phyloP scores from a whole-genome alignment of 208 protist genomes.

The Leishmania aethiopica region DNA sequence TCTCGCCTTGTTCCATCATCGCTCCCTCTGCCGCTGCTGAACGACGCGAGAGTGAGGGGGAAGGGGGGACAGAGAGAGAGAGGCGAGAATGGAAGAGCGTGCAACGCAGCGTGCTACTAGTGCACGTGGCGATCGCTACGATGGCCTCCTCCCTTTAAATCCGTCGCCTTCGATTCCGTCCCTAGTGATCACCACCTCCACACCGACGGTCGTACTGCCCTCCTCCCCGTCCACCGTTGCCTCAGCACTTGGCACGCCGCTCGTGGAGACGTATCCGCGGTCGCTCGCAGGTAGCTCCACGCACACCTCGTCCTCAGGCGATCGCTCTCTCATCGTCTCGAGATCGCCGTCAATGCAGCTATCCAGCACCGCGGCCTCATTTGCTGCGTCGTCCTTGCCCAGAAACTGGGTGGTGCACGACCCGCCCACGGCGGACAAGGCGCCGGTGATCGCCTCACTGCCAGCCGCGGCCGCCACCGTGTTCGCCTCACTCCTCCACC shows the following conservation, averaged over 20 bases:
- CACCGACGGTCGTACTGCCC: not conserved
- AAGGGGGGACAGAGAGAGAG: not conserved
- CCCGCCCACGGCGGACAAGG: not conserved
- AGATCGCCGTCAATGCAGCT: constrained; percentile 7
- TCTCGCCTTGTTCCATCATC: not conserved
- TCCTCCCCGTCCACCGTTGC: not conserved
- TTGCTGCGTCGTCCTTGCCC: constrained; percentile 3
- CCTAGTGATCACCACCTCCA: not conserved
- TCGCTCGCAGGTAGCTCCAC: not conserved
- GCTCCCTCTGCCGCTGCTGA: not conserved
- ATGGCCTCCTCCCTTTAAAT: not conserved
- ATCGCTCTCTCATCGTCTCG: not conserved
- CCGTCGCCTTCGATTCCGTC: not conserved
- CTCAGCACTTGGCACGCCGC: not conserved
- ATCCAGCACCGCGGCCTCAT: not conserved
- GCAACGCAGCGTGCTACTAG: not conserved
- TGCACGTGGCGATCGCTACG: not conserved
- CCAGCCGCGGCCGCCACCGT: not conserved
- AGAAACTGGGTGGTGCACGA: constrained; percentile 23
- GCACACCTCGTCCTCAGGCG: constrained; percentile 6
- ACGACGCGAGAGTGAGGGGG: not conserved
- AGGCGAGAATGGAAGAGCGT: not conserved
- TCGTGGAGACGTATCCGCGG: not conserved
- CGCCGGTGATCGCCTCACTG: not conserved
- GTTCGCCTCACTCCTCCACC: not conserved